These are phyloP conservation scores for Desmodesmus armatus DNA, from an alignment of 139 green algal genomes.

Conservation along the genomic window DNA sequence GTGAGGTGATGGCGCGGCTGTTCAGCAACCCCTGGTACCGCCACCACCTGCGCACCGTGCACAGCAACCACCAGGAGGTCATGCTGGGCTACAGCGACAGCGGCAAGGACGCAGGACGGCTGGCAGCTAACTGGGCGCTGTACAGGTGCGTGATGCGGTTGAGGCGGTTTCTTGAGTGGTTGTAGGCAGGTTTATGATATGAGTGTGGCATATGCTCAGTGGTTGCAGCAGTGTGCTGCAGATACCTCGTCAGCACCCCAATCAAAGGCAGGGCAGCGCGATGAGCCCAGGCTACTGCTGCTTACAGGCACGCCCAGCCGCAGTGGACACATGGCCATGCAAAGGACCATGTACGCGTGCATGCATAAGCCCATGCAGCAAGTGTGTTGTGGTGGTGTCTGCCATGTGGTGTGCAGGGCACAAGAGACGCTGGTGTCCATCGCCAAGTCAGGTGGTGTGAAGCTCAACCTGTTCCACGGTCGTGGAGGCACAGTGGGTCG, in stretches of 20 bases:
- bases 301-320: too few species aligned
- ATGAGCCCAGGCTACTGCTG: too few species aligned
- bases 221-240: too few species aligned
- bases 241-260: too few species aligned
- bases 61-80: slow-evolving; percentile 82
- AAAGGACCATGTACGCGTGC: too few species aligned
- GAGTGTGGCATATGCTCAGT: too few species aligned
- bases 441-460: slow-evolving; percentile 70
- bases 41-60: slow-evolving; percentile 61
- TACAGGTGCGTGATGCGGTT: slow-evolving; percentile 61
- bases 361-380: too few species aligned
- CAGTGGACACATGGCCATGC: too few species aligned
- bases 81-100: slow-evolving; percentile 99
- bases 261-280: too few species aligned
- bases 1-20: slow-evolving; percentile 64
- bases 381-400: background rate
- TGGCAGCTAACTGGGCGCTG: slow-evolving; percentile 94
- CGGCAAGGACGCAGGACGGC: slow-evolving; percentile 96
- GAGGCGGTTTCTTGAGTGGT: background rate
- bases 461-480: slow-evolving; percentile 96
- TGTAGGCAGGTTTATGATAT: background rate
- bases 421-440: slow-evolving; percentile 76
- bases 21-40: slow-evolving; percentile 77
- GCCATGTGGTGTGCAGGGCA: background rate
- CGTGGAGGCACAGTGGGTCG: slow-evolving; percentile 94